Evolutionary conservation across 2,329 filamentous ascomycete species (phyloP).

Genomic region (Fusarium avenaceum): DNA sequence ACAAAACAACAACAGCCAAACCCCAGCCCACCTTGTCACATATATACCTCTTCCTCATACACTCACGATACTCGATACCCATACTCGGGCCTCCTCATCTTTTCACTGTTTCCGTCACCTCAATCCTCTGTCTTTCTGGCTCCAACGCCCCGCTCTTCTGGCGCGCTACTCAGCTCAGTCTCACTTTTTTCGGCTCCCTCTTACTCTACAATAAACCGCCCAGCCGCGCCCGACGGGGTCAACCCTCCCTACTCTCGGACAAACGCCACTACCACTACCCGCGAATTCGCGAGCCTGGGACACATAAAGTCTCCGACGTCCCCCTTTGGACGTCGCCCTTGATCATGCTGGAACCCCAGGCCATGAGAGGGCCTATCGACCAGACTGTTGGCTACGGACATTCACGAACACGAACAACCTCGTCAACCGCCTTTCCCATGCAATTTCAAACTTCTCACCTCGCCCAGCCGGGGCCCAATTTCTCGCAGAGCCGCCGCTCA

Average conservation of each 20-base stretch:
- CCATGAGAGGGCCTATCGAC: slow-evolving; percentile 52
- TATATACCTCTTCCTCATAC: slow-evolving; percentile 8
- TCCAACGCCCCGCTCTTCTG: slow-evolving; percentile 42
- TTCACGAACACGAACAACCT: slow-evolving; percentile 68
- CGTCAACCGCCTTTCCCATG: slow-evolving; percentile 65
- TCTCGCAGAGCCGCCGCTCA: slow-evolving; percentile 66
- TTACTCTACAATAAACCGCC: slow-evolving; percentile 40
- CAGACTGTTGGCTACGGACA: slow-evolving; percentile 62
- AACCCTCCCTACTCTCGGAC: slow-evolving; percentile 43
- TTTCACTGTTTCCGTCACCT: slow-evolving; percentile 27
- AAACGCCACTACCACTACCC: slow-evolving; percentile 39
- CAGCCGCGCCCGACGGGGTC: slow-evolving; percentile 44
- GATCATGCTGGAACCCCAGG: slow-evolving; percentile 53
- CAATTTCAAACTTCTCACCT: slow-evolving; percentile 53
- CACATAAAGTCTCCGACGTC: slow-evolving; percentile 42
- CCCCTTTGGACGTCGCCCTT: slow-evolving; percentile 32
- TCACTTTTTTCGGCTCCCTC: slow-evolving; percentile 50
- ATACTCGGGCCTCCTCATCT: slow-evolving; percentile 4
- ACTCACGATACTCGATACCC: slow-evolving; percentile 5
- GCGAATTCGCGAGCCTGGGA: slow-evolving; percentile 30
- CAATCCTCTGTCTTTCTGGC: slow-evolving; percentile 24
- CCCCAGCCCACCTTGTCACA: slow-evolving; percentile 3
- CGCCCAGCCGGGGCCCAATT: slow-evolving; percentile 50
- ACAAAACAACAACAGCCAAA: slow-evolving; percentile 20
- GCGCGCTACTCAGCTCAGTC: slow-evolving; percentile 46